Evolutionary conservation across 169 alveolate genomes (phyloP).

Genomic region (Eimeria acervulina): DNA sequence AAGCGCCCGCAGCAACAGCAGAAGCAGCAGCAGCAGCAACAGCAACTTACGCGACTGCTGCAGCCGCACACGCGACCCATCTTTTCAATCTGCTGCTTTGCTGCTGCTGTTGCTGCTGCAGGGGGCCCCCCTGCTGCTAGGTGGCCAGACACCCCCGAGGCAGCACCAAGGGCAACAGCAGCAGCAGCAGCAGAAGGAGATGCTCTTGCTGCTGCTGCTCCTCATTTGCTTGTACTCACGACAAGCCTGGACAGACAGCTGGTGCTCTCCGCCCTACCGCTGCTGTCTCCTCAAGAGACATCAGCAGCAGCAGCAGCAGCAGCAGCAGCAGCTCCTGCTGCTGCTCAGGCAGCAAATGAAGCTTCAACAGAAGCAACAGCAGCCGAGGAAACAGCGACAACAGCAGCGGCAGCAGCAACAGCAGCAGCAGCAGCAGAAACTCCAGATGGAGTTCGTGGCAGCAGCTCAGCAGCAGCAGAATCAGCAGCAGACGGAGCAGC

Average conservation of each 20-base stretch:
- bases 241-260: constrained; percentile 41
- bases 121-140: background rate
- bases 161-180: constrained; percentile 16
- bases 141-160: background rate
- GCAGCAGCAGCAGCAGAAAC: background rate
- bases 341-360: background rate
- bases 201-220: constrained; percentile 7
- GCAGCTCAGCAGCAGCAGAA: background rate
- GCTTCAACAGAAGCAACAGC: background rate
- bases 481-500: background rate
- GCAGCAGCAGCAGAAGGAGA: constrained; percentile 37
- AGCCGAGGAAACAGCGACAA: background rate
- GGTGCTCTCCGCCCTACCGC: background rate
- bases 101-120: constrained; percentile 7
- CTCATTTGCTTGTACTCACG: constrained; percentile 30
- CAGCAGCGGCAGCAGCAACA: background rate
- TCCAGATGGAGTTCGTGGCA: background rate
- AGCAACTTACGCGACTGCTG: constrained; percentile 29
- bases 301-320: constrained; percentile 39
- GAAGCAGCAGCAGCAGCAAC: constrained; percentile 60
- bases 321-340: constrained; percentile 17
- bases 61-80: constrained; percentile 74
- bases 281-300: background rate
- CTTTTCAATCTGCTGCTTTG: constrained; percentile 58
- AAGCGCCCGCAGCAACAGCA: background rate